Base-by-base conservation (phyloP, 2,329 filamentous ascomycete species). In the Westerdykella ornata region DNA sequence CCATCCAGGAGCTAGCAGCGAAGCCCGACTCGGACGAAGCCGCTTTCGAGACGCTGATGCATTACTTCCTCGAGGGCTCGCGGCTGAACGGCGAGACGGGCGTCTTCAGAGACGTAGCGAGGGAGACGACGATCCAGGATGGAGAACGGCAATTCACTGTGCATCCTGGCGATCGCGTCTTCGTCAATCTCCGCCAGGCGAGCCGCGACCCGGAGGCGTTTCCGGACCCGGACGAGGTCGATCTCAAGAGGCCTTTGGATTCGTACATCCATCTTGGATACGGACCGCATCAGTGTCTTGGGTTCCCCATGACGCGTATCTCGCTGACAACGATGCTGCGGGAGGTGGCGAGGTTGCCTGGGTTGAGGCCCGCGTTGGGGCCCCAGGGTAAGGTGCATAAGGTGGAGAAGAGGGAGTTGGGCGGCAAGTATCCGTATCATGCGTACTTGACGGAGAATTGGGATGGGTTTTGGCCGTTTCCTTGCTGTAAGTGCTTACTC, bases 51-150 rank as follows among this genome's bases (percentile, higher is more conserved):
- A 62, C 67, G 16, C 60, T 79, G 7, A 66, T 72, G 56, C 68
- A 72, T 59, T 80, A 78, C 56, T 53, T 68, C 42, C 60, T 73
- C 47, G 71, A 74, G 48, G 69, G 62, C 29, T 61, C 59, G 2
- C 63, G 71, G 2, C 55, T 74, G 0, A 61, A 62, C 35, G 68
- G 68, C 44, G 69, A 72, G 41, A 69, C 68, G 1, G 69, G 62
- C 30, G 62, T 70, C 4, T 49, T 67, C 40, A 66, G 71, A 29
- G 46, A 47, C n/a, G 65, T 63, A 3, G 54, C 59, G 2, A 56
- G 56, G 11, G 50, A 59, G 13, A 62, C 58, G 8, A 54, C 54
- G 4, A 37, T 72, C 48, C 45, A 52, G 6, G 65, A 68, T 43
- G 49, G 43, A 13, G 63, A 57, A 9, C 42, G 47, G 5, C 61